A percentile compares a stretch with the other conserved stretches of the same genome.
Evolutionary conservation across 768 basidiomycete species (phyloP).

Genomic region (Russula lepida): DNA sequence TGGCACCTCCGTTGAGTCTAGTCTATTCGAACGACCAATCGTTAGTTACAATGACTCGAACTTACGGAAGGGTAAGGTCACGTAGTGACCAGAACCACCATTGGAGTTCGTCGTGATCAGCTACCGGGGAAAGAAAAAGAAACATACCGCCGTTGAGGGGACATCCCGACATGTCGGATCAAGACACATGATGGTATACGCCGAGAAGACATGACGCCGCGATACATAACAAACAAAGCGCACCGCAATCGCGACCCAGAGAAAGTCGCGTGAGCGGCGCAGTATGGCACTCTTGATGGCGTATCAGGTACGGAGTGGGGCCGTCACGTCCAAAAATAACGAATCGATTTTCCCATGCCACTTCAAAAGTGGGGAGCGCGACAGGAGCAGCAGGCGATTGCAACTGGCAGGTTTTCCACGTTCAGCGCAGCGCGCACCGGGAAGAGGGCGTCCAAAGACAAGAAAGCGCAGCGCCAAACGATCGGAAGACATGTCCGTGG

Average conservation of each 20-base stretch:
- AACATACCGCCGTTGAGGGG: neutral
- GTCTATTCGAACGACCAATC: neutral
- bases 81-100: neutral
- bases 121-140: neutral
- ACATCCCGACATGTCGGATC: constrained; percentile 4
- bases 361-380: neutral
- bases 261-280: neutral
- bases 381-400: neutral
- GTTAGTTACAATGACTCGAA: neutral
- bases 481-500: neutral
- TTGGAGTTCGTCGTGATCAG: neutral
- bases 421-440: neutral
- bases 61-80: neutral
- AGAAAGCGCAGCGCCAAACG: neutral
- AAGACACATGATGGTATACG: neutral
- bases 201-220: neutral
- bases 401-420: neutral
- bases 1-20: neutral
- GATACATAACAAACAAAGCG: neutral
- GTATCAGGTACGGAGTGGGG: neutral
- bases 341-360: constrained; percentile 4
- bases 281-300: neutral
- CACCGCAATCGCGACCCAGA: neutral
- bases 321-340: neutral
- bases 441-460: neutral